A percentile compares a stretch with the other conserved stretches of the same genome.
Conservation (phyloP, 768 basidiomycete genomes). For the Phylloporus sp. region DNA sequence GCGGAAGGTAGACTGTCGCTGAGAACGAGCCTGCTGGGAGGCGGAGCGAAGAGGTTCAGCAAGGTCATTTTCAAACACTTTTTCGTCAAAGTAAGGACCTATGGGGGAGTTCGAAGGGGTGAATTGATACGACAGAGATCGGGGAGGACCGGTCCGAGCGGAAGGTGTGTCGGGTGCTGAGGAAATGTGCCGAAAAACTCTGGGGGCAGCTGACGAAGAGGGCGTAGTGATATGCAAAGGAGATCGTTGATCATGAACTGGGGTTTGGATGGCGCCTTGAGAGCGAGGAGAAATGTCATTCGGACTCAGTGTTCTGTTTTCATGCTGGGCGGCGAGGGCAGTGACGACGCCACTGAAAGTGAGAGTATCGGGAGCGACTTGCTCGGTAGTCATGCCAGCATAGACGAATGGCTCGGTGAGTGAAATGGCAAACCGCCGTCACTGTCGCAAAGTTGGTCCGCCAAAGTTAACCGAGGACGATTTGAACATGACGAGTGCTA, state of each 20-base stretch:
- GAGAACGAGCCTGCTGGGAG: conserved; percentile 25
- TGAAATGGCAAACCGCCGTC: too few relatives aligned
- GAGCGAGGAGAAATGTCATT: not conserved
- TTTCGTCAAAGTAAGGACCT: conserved; percentile 26
- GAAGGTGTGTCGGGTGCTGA: conserved; percentile 45
- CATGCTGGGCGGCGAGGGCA: conserved; percentile 2
- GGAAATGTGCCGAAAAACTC: conserved; percentile 2
- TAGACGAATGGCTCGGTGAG: too few relatives aligned
- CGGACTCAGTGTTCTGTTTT: not conserved
- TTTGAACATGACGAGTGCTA: too few relatives aligned
- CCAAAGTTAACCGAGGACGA: not conserved
- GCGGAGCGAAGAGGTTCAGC: conserved; percentile 31
- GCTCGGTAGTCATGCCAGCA: conserved; percentile 12
- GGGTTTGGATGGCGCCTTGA: not conserved
- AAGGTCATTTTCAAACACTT: conserved; percentile 28
- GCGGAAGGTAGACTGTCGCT: conserved; percentile 46
- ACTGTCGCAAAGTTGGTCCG: too few relatives aligned
- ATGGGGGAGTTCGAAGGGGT: conserved; percentile 41
- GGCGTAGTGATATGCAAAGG: conserved; percentile 12
- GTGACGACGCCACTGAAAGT: conserved; percentile 11
- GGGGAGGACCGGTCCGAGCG: conserved; percentile 65
- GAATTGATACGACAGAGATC: conserved; percentile 65
- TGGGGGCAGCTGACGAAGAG: conserved; percentile 3
- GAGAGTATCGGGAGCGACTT: not conserved
- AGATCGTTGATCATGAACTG: conserved; percentile 9